phyloP scores from a whole-genome alignment of 345 rosid genomes.

The Brassica juncea region DNA sequence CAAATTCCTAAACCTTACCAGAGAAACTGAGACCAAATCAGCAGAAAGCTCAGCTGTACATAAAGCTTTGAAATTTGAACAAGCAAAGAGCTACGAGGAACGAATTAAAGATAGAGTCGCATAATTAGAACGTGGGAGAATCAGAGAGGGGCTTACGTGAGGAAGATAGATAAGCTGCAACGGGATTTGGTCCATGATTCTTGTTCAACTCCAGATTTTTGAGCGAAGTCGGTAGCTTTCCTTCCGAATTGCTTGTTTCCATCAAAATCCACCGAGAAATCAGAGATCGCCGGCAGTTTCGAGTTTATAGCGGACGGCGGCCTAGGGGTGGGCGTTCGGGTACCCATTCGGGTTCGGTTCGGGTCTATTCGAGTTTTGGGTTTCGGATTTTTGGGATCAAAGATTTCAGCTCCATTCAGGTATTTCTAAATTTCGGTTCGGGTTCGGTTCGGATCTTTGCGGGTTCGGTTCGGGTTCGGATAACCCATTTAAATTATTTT shows the following conservation, averaged over 20 bases:
- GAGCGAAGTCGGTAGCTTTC: conserved; percentile 39
- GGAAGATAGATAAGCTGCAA: conserved; percentile 35
- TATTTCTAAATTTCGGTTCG: too few relatives aligned
- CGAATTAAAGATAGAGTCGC: neutral
- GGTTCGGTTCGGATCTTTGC: too few relatives aligned
- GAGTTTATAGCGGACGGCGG: conserved; percentile 4
- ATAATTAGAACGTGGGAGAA: neutral
- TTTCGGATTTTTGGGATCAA: too few relatives aligned
- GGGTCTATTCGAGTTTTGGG: too few relatives aligned
- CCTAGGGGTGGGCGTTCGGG: too few relatives aligned
- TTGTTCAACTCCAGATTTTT: conserved; percentile 51
- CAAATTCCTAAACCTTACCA: neutral
- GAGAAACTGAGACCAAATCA: too few relatives aligned
- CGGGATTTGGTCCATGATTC: conserved; percentile 23
- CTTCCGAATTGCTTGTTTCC: conserved; percentile 43
- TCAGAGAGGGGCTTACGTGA: conserved; percentile 39
- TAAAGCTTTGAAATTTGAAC: neutral
- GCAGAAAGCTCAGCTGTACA: neutral
- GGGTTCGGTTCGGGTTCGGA: too few relatives aligned
- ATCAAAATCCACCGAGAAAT: conserved; percentile 22
- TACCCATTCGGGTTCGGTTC: too few relatives aligned
- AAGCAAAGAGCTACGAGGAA: neutral
- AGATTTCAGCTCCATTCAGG: too few relatives aligned
- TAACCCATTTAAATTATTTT: too few relatives aligned
- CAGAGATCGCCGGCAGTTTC: conserved; percentile 14